Evolutionary conservation across 2,329 filamentous ascomycete species (phyloP).

Genomic region (Phaeosphaeria sp.): DNA sequence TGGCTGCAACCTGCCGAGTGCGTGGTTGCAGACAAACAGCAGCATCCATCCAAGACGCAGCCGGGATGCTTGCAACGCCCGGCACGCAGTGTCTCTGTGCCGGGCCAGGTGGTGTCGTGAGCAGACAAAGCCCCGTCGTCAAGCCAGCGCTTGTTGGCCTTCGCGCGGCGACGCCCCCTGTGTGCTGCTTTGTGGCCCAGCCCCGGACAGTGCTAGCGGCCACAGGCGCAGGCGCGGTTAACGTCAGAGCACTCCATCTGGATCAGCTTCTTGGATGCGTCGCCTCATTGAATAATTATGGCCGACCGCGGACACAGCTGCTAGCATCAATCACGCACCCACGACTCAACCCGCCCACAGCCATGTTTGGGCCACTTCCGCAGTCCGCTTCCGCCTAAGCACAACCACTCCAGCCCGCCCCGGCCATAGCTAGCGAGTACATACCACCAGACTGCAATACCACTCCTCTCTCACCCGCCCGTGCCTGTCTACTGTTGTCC

Average conservation of each 20-base stretch:
- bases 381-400: neutral
- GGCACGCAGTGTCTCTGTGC: neutral
- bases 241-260: slow-evolving; percentile 49
- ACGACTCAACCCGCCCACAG: slow-evolving; percentile 12
- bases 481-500: neutral
- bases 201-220: neutral
- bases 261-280: slow-evolving; percentile 43
- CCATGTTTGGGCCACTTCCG: slow-evolving; percentile 3
- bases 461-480: neutral
- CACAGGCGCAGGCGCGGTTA: slow-evolving; percentile 33
- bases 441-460: neutral
- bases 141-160: neutral
- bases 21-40: neutral
- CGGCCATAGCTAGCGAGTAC: neutral
- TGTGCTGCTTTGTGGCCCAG: slow-evolving; percentile 17
- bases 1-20: neutral
- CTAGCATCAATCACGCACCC: neutral
- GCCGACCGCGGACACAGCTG: neutral
- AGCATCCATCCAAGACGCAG: neutral
- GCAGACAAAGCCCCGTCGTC: neutral
- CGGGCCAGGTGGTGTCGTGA: neutral
- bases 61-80: neutral
- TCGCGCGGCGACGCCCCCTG: neutral
- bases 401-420: too few species aligned
- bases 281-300: slow-evolving; percentile 40